These are phyloP conservation scores for Diplodia mutila DNA, from an alignment of 2,329 filamentous ascomycete genomes.

Conservation along the genomic window DNA sequence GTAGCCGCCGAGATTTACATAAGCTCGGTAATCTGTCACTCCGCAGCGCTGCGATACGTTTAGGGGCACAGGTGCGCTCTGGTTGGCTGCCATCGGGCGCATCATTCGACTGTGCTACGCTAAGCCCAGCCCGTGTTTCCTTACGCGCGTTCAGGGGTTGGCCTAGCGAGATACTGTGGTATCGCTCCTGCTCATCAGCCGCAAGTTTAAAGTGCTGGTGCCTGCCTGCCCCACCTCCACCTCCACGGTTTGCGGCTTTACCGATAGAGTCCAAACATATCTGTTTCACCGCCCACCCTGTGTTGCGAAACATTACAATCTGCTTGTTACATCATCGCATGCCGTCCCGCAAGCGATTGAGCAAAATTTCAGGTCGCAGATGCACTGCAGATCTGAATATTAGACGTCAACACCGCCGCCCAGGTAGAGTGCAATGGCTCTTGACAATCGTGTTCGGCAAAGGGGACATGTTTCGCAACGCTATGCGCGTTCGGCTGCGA, in stretches of 20 bases:
- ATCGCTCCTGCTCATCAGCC: not conserved
- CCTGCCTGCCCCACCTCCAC: not conserved
- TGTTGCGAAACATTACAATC: not conserved
- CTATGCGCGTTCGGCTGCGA: not conserved
- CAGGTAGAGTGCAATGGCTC: not conserved
- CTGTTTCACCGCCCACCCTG: not conserved
- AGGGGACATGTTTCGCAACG: not conserved
- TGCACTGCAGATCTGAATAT: not conserved
- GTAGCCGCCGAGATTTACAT: not conserved
- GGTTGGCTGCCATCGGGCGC: not conserved
- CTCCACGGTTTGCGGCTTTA: not conserved
- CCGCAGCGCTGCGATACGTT: not conserved
- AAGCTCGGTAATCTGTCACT: not conserved
- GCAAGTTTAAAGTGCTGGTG: constrained; percentile 13
- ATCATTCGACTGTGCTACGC: not conserved
- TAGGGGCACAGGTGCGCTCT: not conserved
- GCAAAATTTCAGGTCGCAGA: not conserved
- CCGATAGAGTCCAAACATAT: not conserved
- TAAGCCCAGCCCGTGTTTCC: not conserved
- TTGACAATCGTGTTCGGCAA: not conserved
- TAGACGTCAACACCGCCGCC: too few relatives aligned
- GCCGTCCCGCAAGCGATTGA: not conserved
- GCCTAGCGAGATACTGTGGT: not conserved
- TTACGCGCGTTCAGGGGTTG: not conserved
- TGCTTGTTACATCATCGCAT: not conserved